Evolutionary conservation across 2,329 filamentous ascomycete genomes (phyloP).

Genomic region (Ramichloridium luteum): DNA sequence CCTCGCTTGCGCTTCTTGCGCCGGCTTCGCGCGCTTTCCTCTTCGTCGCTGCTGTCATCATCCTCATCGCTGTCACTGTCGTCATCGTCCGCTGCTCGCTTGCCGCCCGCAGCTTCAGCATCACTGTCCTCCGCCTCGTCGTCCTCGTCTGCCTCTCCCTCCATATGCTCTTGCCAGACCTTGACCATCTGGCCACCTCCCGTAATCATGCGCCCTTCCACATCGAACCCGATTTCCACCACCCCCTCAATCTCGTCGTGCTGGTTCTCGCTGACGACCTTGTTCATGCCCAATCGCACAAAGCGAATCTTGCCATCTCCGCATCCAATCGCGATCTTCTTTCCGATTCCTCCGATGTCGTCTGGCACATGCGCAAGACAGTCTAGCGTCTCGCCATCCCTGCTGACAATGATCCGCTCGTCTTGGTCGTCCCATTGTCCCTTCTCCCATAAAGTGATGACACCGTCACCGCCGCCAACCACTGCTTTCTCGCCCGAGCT

Average conservation of each 20-base stretch:
- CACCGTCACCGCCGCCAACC: slow-evolving; percentile 65
- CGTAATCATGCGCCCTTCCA: slow-evolving; percentile 73
- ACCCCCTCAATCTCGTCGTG: slow-evolving; percentile 87
- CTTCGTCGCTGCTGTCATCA: slow-evolving; percentile 31
- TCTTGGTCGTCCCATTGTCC: slow-evolving; percentile 94
- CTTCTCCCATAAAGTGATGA: slow-evolving; percentile 86
- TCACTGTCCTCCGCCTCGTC: slow-evolving; percentile 30
- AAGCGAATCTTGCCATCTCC: slow-evolving; percentile 71
- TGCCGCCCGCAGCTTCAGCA: slow-evolving; percentile 26
- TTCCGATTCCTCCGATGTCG: slow-evolving; percentile 52
- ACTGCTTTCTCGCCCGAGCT: slow-evolving; percentile 64
- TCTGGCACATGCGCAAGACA: slow-evolving; percentile 61
- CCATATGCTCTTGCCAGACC: slow-evolving; percentile 70
- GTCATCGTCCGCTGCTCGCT: slow-evolving; percentile 34
- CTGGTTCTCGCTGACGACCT: slow-evolving; percentile 53
- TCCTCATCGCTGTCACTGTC: slow-evolving; percentile 23
- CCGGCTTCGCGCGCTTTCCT: slow-evolving; percentile 30
- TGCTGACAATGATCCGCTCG: slow-evolving; percentile 68
- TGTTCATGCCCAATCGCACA: slow-evolving; percentile 61
- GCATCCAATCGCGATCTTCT: slow-evolving; percentile 66
- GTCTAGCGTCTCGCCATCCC: slow-evolving; percentile 60
- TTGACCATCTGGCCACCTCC: slow-evolving; percentile 79
- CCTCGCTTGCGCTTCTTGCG: slow-evolving; percentile 32
- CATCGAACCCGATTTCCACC: slow-evolving; percentile 70
- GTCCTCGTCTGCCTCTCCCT: slow-evolving; percentile 40